Percentiles rank a stretch among this genome's conserved stretches.
Evolutionary conservation across 2,329 filamentous ascomycete genomes (phyloP).

Genomic region (Aspergillus novofumigatus): DNA sequence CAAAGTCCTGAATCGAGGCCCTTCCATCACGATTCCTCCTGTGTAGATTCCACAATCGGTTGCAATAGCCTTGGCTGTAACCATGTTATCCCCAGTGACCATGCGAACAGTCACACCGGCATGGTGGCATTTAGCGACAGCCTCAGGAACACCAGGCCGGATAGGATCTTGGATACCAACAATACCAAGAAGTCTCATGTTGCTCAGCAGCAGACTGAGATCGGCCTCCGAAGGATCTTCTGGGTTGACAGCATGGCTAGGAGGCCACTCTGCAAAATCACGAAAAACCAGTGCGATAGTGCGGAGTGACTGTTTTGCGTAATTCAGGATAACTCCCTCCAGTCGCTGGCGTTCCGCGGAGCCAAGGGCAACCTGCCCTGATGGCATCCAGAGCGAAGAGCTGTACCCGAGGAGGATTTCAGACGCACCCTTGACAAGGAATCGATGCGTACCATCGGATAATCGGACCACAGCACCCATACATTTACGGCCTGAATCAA

Average conservation of each 20-base stretch:
- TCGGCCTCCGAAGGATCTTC: constrained; percentile 60
- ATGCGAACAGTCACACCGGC: constrained; percentile 70
- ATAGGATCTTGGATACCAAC: constrained; percentile 74
- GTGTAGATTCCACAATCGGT: constrained; percentile 66
- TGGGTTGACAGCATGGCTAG: constrained; percentile 48
- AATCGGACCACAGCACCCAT: constrained; percentile 46
- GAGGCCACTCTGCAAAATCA: constrained; percentile 68
- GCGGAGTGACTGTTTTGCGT: constrained; percentile 58
- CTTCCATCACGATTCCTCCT: constrained; percentile 62
- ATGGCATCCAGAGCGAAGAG: constrained; percentile 24
- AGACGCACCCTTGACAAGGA: constrained; percentile 47
- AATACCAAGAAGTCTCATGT: constrained; percentile 71
- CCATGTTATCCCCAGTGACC: constrained; percentile 68
- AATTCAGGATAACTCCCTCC: constrained; percentile 36
- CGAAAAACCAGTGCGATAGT: constrained; percentile 71
- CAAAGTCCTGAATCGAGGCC: constrained; percentile 61
- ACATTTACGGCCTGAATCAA: constrained; percentile 72
- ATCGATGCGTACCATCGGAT: constrained; percentile 35
- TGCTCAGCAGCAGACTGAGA: constrained; percentile 64
- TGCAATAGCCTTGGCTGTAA: constrained; percentile 70
- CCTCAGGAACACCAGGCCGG: constrained; percentile 63
- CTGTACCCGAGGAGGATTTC: constrained; percentile 42
- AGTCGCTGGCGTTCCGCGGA: constrained; percentile 24
- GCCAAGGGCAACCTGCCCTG: constrained; percentile 20
- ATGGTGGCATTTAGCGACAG: constrained; percentile 62